Base-by-base conservation (phyloP, 2,329 filamentous ascomycete species). In the Magnaporthales sp. region DNA sequence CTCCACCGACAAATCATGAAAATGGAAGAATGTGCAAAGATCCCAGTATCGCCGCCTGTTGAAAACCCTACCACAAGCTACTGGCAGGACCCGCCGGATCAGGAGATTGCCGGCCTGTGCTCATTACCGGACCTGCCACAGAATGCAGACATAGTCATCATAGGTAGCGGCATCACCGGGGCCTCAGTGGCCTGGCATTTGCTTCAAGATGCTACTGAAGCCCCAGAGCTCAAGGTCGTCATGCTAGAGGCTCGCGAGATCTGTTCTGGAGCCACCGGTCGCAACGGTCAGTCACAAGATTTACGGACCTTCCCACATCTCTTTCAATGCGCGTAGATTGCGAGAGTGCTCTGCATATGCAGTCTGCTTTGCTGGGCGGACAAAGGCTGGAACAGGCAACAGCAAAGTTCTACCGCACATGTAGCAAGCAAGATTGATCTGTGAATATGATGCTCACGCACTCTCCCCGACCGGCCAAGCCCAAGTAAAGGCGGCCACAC, bases 151-250 rank as follows among this genome's bases (percentile, higher is more conserved):
- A 79, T 87, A 1, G 81, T 89, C 15, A 83, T 91, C 61, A 80
- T 90, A 31, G 88, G 88, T 30, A 87, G 83, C 73, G 88, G 88
- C 29, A 88, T 90, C 69, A 86, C 85, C 2, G 87, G 88, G n/a
- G 80, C 84, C 4, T 84, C 82, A 63, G 80, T 83, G 6, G 86
- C 86, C 10, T 84, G 83, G 72, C 83, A 83, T 69, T 76, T 88
- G 70, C 79, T 78, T 19, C 67, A 69, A 26, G 31, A 64, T n/a
- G 11, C 27, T 8, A 9, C 64, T 22, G 27, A 51, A 22, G 30
- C 46, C 19, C 58, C 27, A 31, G 11, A 22, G 13, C 67, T 74
- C 62, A 73, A 80, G 63, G 77, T 89, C 3, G 80, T 90, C 2
- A 83, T 90, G 80, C 77, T 90, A 6, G 88, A 91, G 74, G 87